Conservation (phyloP, 225 moss, liverwort and hornwort species). For the Asterella californica region DNA sequence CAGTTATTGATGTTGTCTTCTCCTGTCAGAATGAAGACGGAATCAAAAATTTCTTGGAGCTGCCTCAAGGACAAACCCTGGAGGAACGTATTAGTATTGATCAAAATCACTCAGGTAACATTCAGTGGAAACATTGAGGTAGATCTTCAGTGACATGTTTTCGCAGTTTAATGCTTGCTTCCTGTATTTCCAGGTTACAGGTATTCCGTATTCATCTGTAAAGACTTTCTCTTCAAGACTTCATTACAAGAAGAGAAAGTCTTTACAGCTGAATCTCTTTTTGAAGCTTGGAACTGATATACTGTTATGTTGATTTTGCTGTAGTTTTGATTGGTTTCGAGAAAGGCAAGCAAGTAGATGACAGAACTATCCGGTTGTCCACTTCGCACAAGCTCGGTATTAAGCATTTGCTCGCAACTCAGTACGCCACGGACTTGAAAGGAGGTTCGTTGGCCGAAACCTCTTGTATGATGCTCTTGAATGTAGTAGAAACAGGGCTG, state of each 20-base stretch:
- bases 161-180: no score
- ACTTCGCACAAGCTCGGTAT: conserved; percentile 60
- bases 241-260: no score
- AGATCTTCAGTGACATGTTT: no score
- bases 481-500: no score
- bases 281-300: conserved; percentile 2
- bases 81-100: conserved; percentile 59
- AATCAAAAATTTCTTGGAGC: conserved; percentile 20
- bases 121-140: neutral
- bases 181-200: neutral
- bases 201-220: no score
- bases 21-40: conserved; percentile 25
- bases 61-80: conserved; percentile 55
- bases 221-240: no score
- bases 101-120: conserved; percentile 58
- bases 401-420: conserved; percentile 50
- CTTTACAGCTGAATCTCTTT: no score
- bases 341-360: conserved; percentile 60
- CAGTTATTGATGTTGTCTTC: neutral
- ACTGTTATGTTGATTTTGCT: conserved; percentile 3
- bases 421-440: conserved; percentile 64
- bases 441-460: conserved; percentile 49
- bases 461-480: neutral
- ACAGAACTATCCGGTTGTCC: conserved; percentile 62
- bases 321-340: conserved; percentile 78